phyloP scores from a whole-genome alignment of 1,284 basidiomycete genomes.

The Ustilago curta region DNA sequence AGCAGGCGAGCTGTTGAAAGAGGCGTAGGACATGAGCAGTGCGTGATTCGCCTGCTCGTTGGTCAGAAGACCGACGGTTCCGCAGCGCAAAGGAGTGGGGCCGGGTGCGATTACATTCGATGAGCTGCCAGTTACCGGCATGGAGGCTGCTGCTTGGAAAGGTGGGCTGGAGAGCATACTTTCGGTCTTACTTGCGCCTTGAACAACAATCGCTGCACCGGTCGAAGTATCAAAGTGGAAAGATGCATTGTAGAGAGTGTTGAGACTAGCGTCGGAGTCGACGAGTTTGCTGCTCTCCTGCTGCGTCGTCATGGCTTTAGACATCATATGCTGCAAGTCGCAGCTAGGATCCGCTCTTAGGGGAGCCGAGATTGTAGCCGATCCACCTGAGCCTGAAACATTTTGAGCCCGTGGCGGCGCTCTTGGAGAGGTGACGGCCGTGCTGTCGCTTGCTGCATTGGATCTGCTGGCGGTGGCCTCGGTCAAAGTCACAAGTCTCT shows the following conservation, averaged over 20 bases:
- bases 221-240: not conserved
- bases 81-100: not conserved
- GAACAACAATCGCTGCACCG: not conserved
- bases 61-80: not conserved
- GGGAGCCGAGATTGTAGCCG: too few species aligned
- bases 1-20: not conserved
- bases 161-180: too few species aligned
- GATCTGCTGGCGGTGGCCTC: not conserved
- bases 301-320: not conserved
- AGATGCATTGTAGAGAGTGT: not conserved
- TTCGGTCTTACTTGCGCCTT: not conserved
- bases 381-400: too few species aligned
- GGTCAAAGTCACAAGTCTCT: not conserved
- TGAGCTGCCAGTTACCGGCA: not conserved
- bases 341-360: too few species aligned
- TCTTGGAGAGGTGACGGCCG: not conserved
- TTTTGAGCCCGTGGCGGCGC: not conserved
- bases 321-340: not conserved
- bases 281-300: not conserved
- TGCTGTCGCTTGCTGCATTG: not conserved
- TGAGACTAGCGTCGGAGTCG: not conserved
- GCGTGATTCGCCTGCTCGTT: not conserved
- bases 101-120: not conserved
- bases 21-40: conserved; percentile 1
- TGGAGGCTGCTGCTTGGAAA: not conserved